Base-by-base conservation (phyloP, 305 asterid genomes). In the Plantago rigida region DNA sequence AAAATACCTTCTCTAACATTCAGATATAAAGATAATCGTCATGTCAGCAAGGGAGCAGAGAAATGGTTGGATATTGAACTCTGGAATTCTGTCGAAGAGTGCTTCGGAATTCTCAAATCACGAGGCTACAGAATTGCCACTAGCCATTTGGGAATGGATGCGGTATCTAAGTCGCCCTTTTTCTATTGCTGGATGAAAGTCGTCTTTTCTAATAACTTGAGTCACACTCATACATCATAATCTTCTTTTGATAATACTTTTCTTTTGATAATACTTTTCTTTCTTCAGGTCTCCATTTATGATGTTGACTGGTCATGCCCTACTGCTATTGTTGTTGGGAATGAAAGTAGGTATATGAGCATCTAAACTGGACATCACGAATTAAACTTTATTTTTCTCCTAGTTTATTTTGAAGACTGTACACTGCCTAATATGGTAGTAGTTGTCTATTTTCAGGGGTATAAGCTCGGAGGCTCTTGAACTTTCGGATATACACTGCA, bases 41-140 rank as follows among this genome's bases (percentile, higher is more conserved):
- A 91, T 76, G 96, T 91, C 36, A 91, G 98, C 79, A 91, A 86
- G 96, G 98, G 99, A 64, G 94, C 96, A 17, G 95, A 92, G 83
- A 92, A 86, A 75, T 92, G 99, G 99, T 75, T 92, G 81, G 99
- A 92, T 64, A 86, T 92, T 46, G 99, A 92, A 71, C 81, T 85
- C 13, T 92, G 99, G 99, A 60, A 73, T 71, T 86, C 95, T 44
- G 73, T 81, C 52, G 65, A 73, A 36, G 89, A 82, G 65, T 92
- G 99, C 81, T 88, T 86, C 62, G 78, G 64, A 58, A 71, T 75
- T 75, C 81, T 92, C 60, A 88, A 84, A 75, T 84, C 92, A 51
- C 99, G 96, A 5, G 99, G 99, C 64, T 86, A 88, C 75, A 82
- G 96, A 69, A 86, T 88, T 67, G 95, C 94, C 3, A 86, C 95